Evolutionary conservation across 2,329 filamentous ascomycete genomes (phyloP), one percentile per base, ranked within the genome.

Genomic region (Aureobasidium leucospermi): DNA sequence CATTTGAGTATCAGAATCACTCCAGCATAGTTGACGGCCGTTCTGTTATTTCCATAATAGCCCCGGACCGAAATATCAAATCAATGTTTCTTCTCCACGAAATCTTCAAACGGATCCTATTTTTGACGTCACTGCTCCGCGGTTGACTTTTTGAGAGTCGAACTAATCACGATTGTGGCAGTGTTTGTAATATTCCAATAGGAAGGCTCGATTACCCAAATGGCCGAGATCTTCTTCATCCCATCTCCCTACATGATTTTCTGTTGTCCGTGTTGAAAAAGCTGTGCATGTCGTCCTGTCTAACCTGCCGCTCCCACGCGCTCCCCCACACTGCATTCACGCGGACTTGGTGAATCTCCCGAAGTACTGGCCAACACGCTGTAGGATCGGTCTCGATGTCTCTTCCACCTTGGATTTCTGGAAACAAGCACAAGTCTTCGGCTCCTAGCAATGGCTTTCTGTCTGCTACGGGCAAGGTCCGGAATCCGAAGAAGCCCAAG

Each of bases 401-500:
- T 51, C 29, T 60, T 10, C 58, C 58, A 32, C 48, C 47, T 16
- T 60, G 58, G 58, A 60, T 60, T n/a, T 53, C 58, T 29, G 58
- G 58, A 46, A 41, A 16, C n/a, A 48, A 58, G 28, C 39, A 31
- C 29, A 38, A 46, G n/a, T 29, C 58, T 6, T 16, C 52, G 19
- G 41, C 29, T 15, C 39, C 52, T 36, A 49, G 43, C 16, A 23
- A 59, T 46, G 47, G 57, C 38, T 52, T 47, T 32, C 11, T 49
- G 16, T 46, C 48, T 19, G 16, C 11, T 23, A 65, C 66, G 1
- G 59, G 61, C 46, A 65, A 65, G 16, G 65, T 78, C 19, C 76
- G 75, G 4, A 69, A 75, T 64, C 72, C 74, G 13, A 75, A 78
- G 64, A 76, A 78, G 62, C 78, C 79, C 23, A 78, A 79, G 60